Evolutionary conservation across 2,329 filamentous ascomycete species (phyloP).

Genomic region (Colletotrichum truncatum): DNA sequence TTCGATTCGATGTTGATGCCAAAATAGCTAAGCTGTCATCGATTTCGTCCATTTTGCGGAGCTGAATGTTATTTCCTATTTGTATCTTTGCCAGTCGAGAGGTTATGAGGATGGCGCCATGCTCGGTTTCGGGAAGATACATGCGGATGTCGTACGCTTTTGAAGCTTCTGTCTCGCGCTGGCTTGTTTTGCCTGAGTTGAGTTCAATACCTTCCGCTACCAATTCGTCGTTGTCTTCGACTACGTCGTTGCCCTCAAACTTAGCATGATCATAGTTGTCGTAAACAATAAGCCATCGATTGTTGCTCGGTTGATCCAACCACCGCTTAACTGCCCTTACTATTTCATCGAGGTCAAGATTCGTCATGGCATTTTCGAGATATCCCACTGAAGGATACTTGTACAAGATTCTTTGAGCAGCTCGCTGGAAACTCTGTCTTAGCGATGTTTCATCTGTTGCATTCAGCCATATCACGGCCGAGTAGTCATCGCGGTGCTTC

Average conservation of each 20-base stretch:
- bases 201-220: background rate
- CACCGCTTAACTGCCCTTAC: constrained; percentile 45
- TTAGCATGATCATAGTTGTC: constrained; percentile 53
- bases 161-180: background rate
- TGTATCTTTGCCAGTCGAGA: constrained; percentile 44
- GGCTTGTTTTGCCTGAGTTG: background rate
- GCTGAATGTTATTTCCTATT: constrained; percentile 40
- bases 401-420: constrained; percentile 39
- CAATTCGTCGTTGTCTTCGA: background rate
- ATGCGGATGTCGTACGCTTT: constrained; percentile 41
- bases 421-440: constrained; percentile 42
- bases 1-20: constrained; percentile 36
- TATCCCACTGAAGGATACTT: constrained; percentile 35
- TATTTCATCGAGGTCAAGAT: constrained; percentile 37
- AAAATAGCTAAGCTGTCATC: constrained; percentile 43
- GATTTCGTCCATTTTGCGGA: constrained; percentile 43
- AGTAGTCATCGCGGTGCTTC: constrained; percentile 43
- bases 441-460: constrained; percentile 45
- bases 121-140: constrained; percentile 42
- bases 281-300: constrained; percentile 48
- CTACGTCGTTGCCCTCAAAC: constrained; percentile 21
- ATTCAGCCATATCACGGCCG: constrained; percentile 54
- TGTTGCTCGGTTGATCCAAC: constrained; percentile 45
- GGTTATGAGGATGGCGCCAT: constrained; percentile 53
- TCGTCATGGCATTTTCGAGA: constrained; percentile 34